Conservation (phyloP, 306 rosid species). For the Castanea crenata region DNA sequence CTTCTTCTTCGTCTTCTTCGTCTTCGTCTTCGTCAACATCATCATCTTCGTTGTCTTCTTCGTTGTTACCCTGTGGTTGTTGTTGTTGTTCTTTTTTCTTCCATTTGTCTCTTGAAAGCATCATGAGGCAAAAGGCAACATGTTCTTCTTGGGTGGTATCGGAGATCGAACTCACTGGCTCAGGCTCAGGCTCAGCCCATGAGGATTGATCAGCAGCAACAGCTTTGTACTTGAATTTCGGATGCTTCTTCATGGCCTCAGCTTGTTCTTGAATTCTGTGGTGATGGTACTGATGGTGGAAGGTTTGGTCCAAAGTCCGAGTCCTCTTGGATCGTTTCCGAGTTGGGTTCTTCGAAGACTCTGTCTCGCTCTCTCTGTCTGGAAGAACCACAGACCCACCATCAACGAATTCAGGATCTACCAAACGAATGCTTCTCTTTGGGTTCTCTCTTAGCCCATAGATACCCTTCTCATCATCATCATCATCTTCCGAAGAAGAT, state of each 20-base stretch:
- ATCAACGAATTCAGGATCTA: slow-evolving; percentile 70
- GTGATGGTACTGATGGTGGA: not conserved
- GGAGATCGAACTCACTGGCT: slow-evolving; percentile 70
- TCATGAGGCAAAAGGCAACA: slow-evolving; percentile 79
- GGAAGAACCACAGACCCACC: slow-evolving; percentile 68
- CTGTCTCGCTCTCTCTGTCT: slow-evolving; percentile 81
- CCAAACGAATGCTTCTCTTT: slow-evolving; percentile 53
- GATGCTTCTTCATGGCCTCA: not conserved
- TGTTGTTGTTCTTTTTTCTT: slow-evolving; percentile 11
- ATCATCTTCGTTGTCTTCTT: not conserved
- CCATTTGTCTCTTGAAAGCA: slow-evolving; percentile 85
- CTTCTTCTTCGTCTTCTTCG: slow-evolving; percentile 26
- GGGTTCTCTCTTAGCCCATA: slow-evolving; percentile 69
- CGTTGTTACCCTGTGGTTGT: not conserved
- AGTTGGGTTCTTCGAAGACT: slow-evolving; percentile 73
- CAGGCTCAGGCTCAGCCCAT: slow-evolving; percentile 59
- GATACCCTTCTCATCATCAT: slow-evolving; percentile 36
- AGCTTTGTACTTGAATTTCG: slow-evolving; percentile 13
- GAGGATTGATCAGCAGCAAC: slow-evolving; percentile 27
- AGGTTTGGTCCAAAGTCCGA: slow-evolving; percentile 31
- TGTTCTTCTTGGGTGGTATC: slow-evolving; percentile 72
- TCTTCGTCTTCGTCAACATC: not conserved
- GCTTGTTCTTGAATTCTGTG: slow-evolving; percentile 2
- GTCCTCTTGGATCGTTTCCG: slow-evolving; percentile 62
- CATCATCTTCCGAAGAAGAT: slow-evolving; percentile 7